Percentiles rank a stretch among this genome's conserved stretches.
Evolutionary conservation across 768 basidiomycete genomes (phyloP).

Genomic region (Ramaria sp.): DNA sequence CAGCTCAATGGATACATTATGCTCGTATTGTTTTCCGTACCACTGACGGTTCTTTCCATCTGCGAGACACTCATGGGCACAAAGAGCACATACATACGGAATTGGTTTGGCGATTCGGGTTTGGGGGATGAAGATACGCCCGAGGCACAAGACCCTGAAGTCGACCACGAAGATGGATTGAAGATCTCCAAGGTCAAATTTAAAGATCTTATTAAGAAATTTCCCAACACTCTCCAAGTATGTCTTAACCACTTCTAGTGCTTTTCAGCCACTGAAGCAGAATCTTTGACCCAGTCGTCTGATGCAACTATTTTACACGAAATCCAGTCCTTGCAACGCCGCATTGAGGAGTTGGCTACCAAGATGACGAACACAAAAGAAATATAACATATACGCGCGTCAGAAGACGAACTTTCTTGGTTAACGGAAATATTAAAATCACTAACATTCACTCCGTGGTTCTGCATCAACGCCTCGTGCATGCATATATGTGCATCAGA

Average conservation of each 20-base stretch:
- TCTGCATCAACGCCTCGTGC: too few relatives aligned
- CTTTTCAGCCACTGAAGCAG: slow-evolving; percentile 5
- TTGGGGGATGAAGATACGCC: slow-evolving; percentile 49
- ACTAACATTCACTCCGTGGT: neutral
- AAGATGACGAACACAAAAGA: slow-evolving; percentile 18
- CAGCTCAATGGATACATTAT: slow-evolving; percentile 75
- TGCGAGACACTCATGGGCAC: slow-evolving; percentile 53
- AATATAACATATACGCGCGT: neutral
- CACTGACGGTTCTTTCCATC: slow-evolving; percentile 62
- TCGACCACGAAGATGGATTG: slow-evolving; percentile 48
- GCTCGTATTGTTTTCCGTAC: slow-evolving; percentile 71
- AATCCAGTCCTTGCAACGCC: slow-evolving; percentile 42
- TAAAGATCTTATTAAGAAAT: slow-evolving; percentile 52
- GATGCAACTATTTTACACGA: slow-evolving; percentile 60
- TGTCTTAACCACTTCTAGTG: slow-evolving; percentile 17
- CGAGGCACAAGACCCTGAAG: slow-evolving; percentile 45
- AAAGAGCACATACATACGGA: slow-evolving; percentile 53
- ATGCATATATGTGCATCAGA: too few relatives aligned
- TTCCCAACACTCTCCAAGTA: slow-evolving; percentile 67
- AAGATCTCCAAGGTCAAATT: slow-evolving; percentile 65
- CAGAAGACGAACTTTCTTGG: neutral
- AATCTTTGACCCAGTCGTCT: slow-evolving; percentile 40
- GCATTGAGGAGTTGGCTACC: slow-evolving; percentile 27
- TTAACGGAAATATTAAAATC: neutral
- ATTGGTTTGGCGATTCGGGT: slow-evolving; percentile 46